phyloP scores from a whole-genome alignment of 208 protist species.

The Naegleria lovaniensis region DNA sequence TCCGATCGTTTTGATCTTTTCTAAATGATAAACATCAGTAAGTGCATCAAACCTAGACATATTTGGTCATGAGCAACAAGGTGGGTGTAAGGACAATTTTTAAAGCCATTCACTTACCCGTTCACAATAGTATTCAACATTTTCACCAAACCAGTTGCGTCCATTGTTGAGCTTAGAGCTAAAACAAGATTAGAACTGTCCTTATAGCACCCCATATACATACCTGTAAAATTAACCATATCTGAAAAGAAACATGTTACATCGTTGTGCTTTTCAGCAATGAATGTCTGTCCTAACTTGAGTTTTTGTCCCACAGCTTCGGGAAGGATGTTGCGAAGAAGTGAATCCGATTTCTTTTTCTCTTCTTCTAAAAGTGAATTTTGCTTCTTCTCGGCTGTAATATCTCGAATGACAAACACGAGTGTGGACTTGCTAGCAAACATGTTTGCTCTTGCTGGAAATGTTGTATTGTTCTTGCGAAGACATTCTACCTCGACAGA shows the following conservation, averaged over 20 bases:
- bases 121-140: constrained; percentile 8
- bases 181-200: no score
- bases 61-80: no score
- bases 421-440: background rate
- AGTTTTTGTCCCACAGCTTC: background rate
- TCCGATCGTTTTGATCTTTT: constrained; percentile 33
- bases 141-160: background rate
- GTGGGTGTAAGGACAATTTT: no score
- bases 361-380: background rate
- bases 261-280: background rate
- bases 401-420: background rate
- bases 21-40: background rate
- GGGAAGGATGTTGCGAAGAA: background rate
- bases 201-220: background rate
- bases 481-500: no score
- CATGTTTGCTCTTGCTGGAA: no score
- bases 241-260: constrained; percentile 27
- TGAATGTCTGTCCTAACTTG: background rate
- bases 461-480: no score
- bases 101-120: no score
- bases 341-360: background rate
- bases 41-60: constrained; percentile 17
- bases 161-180: background rate
- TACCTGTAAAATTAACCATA: constrained; percentile 36
- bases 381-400: background rate